Evolutionary conservation across 1,284 basidiomycete genomes (phyloP).

Genomic region (Austroboletus olivaceoglutinosus): DNA sequence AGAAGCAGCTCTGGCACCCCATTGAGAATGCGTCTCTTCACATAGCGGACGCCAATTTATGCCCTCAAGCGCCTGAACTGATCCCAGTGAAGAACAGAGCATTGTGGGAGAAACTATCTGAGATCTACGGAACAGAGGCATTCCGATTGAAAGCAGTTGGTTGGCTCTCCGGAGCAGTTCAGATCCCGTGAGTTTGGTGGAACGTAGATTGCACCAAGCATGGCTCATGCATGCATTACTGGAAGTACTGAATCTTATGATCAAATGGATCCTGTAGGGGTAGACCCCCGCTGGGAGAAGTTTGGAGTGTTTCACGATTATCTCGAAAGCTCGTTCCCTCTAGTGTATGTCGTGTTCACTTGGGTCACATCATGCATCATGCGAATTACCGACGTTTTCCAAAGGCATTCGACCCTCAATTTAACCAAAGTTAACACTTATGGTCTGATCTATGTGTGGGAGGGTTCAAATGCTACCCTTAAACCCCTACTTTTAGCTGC

Average conservation of each 20-base stretch:
- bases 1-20: slow-evolving; percentile 8
- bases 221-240: slow-evolving; percentile 1
- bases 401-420: slow-evolving; percentile 44
- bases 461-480: slow-evolving; percentile 42
- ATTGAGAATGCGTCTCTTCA: not conserved
- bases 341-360: slow-evolving; percentile 32
- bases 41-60: slow-evolving; percentile 11
- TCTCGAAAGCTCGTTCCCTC: slow-evolving; percentile 39
- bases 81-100: slow-evolving; percentile 26
- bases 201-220: not conserved
- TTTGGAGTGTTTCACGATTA: slow-evolving; percentile 46
- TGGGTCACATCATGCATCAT: too few species aligned
- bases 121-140: slow-evolving; percentile 32
- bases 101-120: too few species aligned
- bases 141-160: slow-evolving; percentile 34
- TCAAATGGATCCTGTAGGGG: slow-evolving; percentile 41
- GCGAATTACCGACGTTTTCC: too few species aligned
- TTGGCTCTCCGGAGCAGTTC: slow-evolving; percentile 38
- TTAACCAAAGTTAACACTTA: slow-evolving; percentile 62
- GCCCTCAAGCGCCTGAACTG: slow-evolving; percentile 29
- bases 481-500: slow-evolving; percentile 66
- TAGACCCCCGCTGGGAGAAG: slow-evolving; percentile 46
- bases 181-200: slow-evolving; percentile 31
- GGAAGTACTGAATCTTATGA: slow-evolving; percentile 40
- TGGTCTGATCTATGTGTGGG: slow-evolving; percentile 64